A percentile compares a stretch with the other conserved stretches of the same genome.
These are phyloP conservation scores for Rubia balearica DNA, from an alignment of 305 asterid species.

Conservation along the genomic window DNA sequence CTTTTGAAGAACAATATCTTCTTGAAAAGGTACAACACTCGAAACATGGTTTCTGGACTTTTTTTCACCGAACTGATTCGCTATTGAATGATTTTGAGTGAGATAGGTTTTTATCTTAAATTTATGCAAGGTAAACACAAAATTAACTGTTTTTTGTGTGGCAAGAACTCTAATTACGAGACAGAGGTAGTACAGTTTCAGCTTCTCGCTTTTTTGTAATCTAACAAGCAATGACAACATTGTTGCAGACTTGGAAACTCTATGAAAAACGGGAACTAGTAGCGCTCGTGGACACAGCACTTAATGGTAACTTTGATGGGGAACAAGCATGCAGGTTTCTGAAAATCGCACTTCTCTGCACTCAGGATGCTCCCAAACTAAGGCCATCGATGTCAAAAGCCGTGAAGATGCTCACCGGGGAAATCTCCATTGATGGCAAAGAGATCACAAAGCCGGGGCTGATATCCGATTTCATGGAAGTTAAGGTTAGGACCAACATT, in stretches of 20 bases:
- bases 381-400: slow-evolving; percentile 84
- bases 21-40: slow-evolving; percentile 73
- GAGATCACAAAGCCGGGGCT: slow-evolving; percentile 39
- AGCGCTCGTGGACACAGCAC: slow-evolving; percentile 49
- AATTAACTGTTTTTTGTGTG: neutral
- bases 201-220: neutral
- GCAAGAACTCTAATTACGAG: neutral
- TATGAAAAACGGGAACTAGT: slow-evolving; percentile 58
- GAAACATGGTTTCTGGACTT: neutral
- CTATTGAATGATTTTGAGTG: neutral
- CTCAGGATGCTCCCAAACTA: slow-evolving; percentile 80
- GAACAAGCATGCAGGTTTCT: slow-evolving; percentile 78
- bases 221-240: neutral
- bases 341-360: slow-evolving; percentile 80
- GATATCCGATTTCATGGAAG: slow-evolving; percentile 83
- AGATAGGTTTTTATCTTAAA: too few species aligned
- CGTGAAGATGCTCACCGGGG: slow-evolving; percentile 64
- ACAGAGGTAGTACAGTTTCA: neutral
- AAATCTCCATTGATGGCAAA: slow-evolving; percentile 35
- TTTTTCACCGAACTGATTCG: neutral
- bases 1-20: slow-evolving; percentile 67
- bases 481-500: slow-evolving; percentile 43
- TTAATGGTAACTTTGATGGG: slow-evolving; percentile 64
- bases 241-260: slow-evolving; percentile 70
- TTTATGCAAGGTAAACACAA: neutral